Conservation (phyloP, 495 filamentous ascomycete species). For the Schizothecium vesticola region DNA sequence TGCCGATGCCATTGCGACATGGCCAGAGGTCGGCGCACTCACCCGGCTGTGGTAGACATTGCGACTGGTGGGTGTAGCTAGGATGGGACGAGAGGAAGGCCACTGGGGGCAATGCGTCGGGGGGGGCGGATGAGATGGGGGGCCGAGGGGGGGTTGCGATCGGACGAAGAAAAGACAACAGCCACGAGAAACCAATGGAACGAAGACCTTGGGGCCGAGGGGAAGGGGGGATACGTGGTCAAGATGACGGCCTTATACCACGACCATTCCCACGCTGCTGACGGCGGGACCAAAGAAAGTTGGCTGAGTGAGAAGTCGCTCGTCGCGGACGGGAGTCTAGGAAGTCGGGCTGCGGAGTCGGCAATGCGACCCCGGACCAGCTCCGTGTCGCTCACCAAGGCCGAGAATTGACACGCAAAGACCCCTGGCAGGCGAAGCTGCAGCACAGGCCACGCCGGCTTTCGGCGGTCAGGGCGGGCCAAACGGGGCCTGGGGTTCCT, state of each 20-base stretch:
- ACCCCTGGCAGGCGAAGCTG: conserved; percentile 9
- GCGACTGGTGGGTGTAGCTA: not conserved
- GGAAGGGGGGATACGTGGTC: not conserved
- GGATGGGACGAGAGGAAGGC: not conserved
- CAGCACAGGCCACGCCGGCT: conserved; percentile 16
- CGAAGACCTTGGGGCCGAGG: not conserved
- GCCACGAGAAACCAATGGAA: not conserved
- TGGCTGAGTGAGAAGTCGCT: not conserved
- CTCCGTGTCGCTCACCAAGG: conserved; percentile 1
- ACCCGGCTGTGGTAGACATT: conserved; percentile 48
- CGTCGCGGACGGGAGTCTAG: not conserved
- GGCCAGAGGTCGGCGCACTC: conserved; percentile 8
- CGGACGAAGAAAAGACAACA: not conserved
- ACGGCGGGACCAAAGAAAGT: not conserved
- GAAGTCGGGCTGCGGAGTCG: conserved; percentile 1
- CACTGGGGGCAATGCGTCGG: not conserved
- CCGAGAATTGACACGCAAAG: not conserved
- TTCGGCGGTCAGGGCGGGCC: conserved; percentile 2
- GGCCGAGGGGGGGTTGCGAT: not conserved
- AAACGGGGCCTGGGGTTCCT: not conserved
- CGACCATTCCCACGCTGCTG: not conserved
- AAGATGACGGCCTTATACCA: conserved; percentile 1
- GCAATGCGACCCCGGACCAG: not conserved
- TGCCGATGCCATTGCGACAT: not conserved
- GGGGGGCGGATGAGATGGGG: not conserved